A percentile compares a stretch with the other conserved stretches of the same genome.
Conservation (phyloP, 495 filamentous ascomycete genomes). For the Apodospora peruviana region DNA sequence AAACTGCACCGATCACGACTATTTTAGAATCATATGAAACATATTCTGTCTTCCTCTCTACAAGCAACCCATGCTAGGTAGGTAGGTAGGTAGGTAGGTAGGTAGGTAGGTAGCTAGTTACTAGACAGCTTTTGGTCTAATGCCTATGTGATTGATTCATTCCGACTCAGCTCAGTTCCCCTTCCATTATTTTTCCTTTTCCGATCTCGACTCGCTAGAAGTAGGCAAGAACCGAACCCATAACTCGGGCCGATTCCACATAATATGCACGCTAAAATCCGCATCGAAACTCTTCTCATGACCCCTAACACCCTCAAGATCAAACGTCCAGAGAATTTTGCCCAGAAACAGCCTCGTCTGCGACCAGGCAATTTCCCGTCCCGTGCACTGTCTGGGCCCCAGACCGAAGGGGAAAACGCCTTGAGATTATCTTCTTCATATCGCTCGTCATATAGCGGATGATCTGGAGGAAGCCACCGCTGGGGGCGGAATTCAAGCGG, state of each 20-base stretch:
- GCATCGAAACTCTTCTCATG: constrained; percentile 5
- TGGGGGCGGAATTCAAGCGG: constrained; percentile 13
- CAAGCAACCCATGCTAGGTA: too few species aligned
- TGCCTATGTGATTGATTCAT: too few species aligned
- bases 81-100: too few species aligned
- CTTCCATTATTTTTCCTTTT: not conserved
- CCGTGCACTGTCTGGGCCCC: constrained; percentile 17
- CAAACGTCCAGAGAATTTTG: constrained; percentile 26
- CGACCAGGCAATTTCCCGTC: constrained; percentile 14
- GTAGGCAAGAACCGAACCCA: constrained; percentile 8
- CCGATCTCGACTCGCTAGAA: not conserved
- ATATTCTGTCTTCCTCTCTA: too few species aligned
- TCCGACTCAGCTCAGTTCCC: too few species aligned
- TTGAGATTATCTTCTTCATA: constrained; percentile 12
- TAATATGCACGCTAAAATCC: constrained; percentile 11
- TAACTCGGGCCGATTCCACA: constrained; percentile 14
- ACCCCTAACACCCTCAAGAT: constrained; percentile 13
- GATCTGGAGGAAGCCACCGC: constrained; percentile 16
- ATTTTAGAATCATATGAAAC: too few species aligned
- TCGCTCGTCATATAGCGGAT: constrained; percentile 10
- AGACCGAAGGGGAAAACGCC: constrained; percentile 16
- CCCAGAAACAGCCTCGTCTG: constrained; percentile 19
- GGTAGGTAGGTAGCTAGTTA: too few species aligned
- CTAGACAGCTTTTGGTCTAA: too few species aligned
- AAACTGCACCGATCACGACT: too few species aligned